Evolutionary conservation across 139 green algal genomes (phyloP), one percentile per base, ranked within the genome.

Genomic region (Bryopsis sp.): DNA sequence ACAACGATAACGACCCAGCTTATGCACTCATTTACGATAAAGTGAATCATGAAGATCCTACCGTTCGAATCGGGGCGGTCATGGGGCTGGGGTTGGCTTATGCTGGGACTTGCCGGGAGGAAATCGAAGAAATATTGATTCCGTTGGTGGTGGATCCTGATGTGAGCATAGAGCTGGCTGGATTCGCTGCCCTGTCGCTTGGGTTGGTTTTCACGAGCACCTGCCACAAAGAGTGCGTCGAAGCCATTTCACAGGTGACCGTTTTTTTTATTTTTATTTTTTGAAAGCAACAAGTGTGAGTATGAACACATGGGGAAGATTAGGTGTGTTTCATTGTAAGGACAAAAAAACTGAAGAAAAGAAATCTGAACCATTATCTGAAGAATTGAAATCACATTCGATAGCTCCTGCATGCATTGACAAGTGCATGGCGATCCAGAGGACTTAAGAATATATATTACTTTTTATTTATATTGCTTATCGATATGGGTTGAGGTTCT

Each of bases 31-130:
- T 99, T 48, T 86, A 71, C 34, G 94, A 99, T 32, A 89, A 89
- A 50, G 86, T 97, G 0, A 72, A 74, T 67, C 89, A 92, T 47
- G 63, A 84, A 0, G 89, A 95, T 57, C 47, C 81, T 11, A 85
- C 72, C 22, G 74, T 86, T 29, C 66, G 63, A 35, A 66, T 67
- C 48, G 86, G 90, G 2, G 92, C 94, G 33, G 93, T 97, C 64
- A 84, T 97, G 74, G 94, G 94, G 2, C 77, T 99, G 29, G 94
- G 94, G 39, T 83, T 99, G 5, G 94, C 94, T 3, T 99, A 99
- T 77, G 94, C 94, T n/a, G 94, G 94, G 37, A 89, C 81, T 2
- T 71, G 74, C 2, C 82, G 85, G 24, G 82, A 87, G 67, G 87
- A 92, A 64, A 81, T 94, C 63, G 46, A 63, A 22, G 80, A 85